Evolutionary conservation across 75 land plant species (phyloP), one percentile per base, ranked within the genome.

Genomic region (Selaginella tamariscina): DNA sequence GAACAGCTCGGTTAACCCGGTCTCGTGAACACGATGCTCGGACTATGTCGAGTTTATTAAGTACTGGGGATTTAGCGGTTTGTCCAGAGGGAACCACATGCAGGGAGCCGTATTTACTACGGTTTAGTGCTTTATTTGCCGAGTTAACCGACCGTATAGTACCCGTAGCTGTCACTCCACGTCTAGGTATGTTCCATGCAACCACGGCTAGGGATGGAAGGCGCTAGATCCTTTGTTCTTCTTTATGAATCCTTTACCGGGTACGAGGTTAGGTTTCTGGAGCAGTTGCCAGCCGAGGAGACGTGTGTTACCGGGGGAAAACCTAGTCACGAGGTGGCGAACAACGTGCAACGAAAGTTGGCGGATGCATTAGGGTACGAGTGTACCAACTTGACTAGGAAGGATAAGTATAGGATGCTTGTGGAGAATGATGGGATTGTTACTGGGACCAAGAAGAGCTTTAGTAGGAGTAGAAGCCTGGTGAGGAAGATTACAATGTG

Each of bases 61-160:
- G 77, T 33, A 78, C 84, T 55, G 94, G 94, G 1, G 90, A 88
- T 56, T 74, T 88, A 8, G 85, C 73, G 21, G 77, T 88, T 0
- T 88, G 93, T 67, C 93, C 94, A 0, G 94, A 89, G 64, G 94
- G 94, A 0, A 89, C 94, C 8, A 89, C 94, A 0, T 86, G 94
- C 55, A 71, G 94, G 0, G 94, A 89, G 70, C 87, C 87, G 0
- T 89, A 67, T 69, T 67, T 89, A 56, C 72, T 89, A 13, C 56
- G 94, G n/a, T 89, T 89, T 74, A 80, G 83, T 32, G 94, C 94
- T 0, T 69, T 89, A 33, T 89, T 89, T 67, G 94, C 94, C 0
- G 89, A 89, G 62, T 72, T 89, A 39, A 84, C 85, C 0, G 88
- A 87, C 65, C 66, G 78, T 56, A 87, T 87, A 32, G 91, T 87